phyloP scores from a whole-genome alignment of 1,139 yeast species.

The Pneumocystis murina region DNA sequence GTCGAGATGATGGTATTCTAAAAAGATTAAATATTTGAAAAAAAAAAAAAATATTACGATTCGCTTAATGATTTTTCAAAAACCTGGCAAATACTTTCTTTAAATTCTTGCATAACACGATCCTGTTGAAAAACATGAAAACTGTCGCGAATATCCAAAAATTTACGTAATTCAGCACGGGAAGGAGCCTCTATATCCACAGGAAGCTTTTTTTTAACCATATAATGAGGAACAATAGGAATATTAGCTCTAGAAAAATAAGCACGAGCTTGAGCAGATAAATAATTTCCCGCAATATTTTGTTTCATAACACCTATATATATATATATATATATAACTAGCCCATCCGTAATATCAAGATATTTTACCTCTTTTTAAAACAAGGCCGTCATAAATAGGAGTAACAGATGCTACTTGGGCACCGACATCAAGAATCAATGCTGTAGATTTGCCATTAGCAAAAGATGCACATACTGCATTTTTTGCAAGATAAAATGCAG shows the following conservation, averaged over 20 bases:
- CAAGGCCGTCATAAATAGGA: slow-evolving; percentile 88
- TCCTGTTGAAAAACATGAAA: slow-evolving; percentile 1
- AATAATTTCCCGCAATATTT: slow-evolving; percentile 5
- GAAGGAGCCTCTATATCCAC: background rate
- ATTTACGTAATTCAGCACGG: background rate
- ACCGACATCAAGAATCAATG: slow-evolving; percentile 85
- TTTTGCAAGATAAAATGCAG: slow-evolving; percentile 76
- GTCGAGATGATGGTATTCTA: slow-evolving; percentile 16
- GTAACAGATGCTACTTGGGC: slow-evolving; percentile 72
- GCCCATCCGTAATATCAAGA: background rate
- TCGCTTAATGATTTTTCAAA: slow-evolving; percentile 28
- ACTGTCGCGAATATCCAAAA: background rate
- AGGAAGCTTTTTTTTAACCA: slow-evolving; percentile 15
- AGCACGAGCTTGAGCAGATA: slow-evolving; percentile 1
- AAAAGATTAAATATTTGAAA: background rate
- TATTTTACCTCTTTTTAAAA: slow-evolving; percentile 37
- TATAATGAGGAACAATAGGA: slow-evolving; percentile 20
- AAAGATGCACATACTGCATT: slow-evolving; percentile 82
- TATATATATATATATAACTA: background rate
- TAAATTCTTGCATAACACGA: slow-evolving; percentile 39
- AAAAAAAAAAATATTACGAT: background rate
- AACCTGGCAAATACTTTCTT: slow-evolving; percentile 45
- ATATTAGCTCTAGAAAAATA: slow-evolving; percentile 5
- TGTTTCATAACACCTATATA: slow-evolving; percentile 5
- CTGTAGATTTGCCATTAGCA: slow-evolving; percentile 86